Evolutionary conservation across 2,329 filamentous ascomycete genomes (phyloP), one percentile per base, ranked within the genome.

Genomic region (Hymenoscyphus albidus): DNA sequence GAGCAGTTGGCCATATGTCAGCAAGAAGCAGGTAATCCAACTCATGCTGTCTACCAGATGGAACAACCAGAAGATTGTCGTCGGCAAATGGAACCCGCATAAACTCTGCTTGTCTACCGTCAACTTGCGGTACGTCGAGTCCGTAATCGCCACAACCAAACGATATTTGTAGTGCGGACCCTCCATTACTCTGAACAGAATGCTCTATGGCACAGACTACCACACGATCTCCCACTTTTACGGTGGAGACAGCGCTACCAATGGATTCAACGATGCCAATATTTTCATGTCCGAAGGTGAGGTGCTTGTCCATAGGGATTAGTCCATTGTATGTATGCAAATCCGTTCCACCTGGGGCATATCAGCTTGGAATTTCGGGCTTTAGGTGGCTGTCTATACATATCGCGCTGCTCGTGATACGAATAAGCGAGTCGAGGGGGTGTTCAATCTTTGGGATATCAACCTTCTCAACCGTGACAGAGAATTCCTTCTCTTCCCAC

Each of bases 71-170:
- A n/a, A 96, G 79, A 73, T 95, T 96, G 66, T 91, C 86, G 70
- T 93, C 89, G 16, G 86, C 92, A 38, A 88, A 84, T 0, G 92
- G 91, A 9, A 96, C 91, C 7, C 91, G 85, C 1, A 93, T 88
- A 72, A 91, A 96, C 77, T 96, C 92, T 2, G 92, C 89, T 76
- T 96, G 92, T 0, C 91, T 92, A 58, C 92, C 92, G 0, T 91
- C 38, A 6, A 44, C 16, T 22, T 27, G 38, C 3, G 16, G 35
- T 0, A 58, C 48, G 5, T 32, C 22, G 4, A 62, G 18, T 12
- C 61, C 42, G 27, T 57, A 54, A n/a, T 62, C 42, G 5, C 65
- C 65, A 9, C 62, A 13, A 0, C 66, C 68, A 14, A 75, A 76
- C 66, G 84, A 79, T 14, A 83, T 82, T 1, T 85, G 73, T 1